Evolutionary conservation across 2,329 filamentous ascomycete species (phyloP), one percentile per base, ranked within the genome.

Genomic region (Aspergillus pseudoviridinutans): DNA sequence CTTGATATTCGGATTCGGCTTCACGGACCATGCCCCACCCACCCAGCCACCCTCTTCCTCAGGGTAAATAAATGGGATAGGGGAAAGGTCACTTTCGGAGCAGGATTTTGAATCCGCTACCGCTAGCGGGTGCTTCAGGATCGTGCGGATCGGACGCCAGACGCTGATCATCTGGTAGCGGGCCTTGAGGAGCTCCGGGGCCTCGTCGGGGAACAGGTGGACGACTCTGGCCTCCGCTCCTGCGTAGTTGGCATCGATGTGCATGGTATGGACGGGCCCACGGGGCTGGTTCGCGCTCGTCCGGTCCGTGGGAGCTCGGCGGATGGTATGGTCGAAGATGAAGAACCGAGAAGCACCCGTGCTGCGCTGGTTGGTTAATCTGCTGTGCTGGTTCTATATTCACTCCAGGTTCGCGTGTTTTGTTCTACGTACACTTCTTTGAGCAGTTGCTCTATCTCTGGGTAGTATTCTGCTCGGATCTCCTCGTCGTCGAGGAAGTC

Each of bases 71-170:
- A 84, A 70, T 22, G 74, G 73, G 3, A 79, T 73, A 0, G 75
- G 70, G 1, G 85, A 73, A 3, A 85, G 75, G 57, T 84, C 81
- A 8, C 70, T 70, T 25, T 85, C 82, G 0, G 68, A 64, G 0
- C 85, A 81, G 0, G 78, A 78, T 53, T 72, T 64, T 0, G 81
- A 80, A 50, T 84, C 80, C 0, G 81, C 81, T 3, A 86, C 73
- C 8, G 79, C 79, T 0, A 86, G 72, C 0, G 84, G 83, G 60
- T 85, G 82, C 52, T 80, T 79, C 29, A 74, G 68, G 38, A 86
- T 78, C 0, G 78, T 78, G 59, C 77, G 73, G 24, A 81, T 73
- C 0, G 79, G 79, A 25, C 80, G 78, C 79, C 79, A 81, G 35
- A 82, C 78, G 53, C 82, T 82, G 67, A 81, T 76, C 57, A 82